These are phyloP conservation scores for Debaryomyces sp. DNA, from an alignment of 1,139 yeast genomes.

Conservation along the genomic window DNA sequence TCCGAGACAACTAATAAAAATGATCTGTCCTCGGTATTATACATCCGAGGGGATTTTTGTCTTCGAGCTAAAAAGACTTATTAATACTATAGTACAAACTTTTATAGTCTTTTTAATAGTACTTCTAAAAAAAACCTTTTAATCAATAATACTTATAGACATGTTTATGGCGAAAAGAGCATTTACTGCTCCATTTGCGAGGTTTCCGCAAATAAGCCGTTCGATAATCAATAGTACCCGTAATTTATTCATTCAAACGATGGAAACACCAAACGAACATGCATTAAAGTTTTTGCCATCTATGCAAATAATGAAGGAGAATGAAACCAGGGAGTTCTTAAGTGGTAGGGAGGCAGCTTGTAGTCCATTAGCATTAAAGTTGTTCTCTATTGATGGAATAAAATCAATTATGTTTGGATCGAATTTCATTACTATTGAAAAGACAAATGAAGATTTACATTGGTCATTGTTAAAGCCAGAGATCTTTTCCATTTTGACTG, in stretches of 20 bases:
- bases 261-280: slow-evolving; percentile 50
- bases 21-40: not conserved
- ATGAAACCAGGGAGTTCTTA: slow-evolving; percentile 55
- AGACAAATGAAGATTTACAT: slow-evolving; percentile 47
- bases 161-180: slow-evolving; percentile 4
- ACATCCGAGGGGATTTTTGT: slow-evolving; percentile 2
- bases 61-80: not conserved
- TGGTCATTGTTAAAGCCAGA: slow-evolving; percentile 91
- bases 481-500: slow-evolving; percentile 81
- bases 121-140: not conserved
- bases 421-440: slow-evolving; percentile 83
- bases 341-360: slow-evolving; percentile 59
- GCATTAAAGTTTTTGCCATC: slow-evolving; percentile 52
- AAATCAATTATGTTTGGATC: slow-evolving; percentile 57
- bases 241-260: slow-evolving; percentile 41
- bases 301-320: slow-evolving; percentile 43
- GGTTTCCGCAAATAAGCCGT: not conserved
- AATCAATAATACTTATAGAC: not conserved
- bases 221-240: slow-evolving; percentile 14
- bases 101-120: not conserved
- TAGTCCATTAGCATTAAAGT: slow-evolving; percentile 57
- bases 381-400: slow-evolving; percentile 54
- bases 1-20: not conserved
- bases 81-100: not conserved
- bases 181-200: not conserved